Evolutionary conservation across 2,329 filamentous ascomycete species (phyloP).

Genomic region (Talaromyces sp.): DNA sequence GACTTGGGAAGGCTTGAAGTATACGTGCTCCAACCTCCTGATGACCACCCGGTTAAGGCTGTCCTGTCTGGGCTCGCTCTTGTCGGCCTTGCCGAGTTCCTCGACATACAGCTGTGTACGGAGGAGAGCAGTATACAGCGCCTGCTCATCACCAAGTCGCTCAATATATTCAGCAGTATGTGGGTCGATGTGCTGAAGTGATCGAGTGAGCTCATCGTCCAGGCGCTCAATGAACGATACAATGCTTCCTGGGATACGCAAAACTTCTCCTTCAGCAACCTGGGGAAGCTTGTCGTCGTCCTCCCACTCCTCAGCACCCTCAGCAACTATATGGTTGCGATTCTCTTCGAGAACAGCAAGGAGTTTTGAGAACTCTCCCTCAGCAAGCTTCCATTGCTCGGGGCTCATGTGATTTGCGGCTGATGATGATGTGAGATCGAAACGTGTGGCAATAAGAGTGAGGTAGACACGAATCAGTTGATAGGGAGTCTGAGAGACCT

Average conservation of each 20-base stretch:
- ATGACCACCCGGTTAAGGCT: constrained; percentile 89
- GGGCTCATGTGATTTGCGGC: constrained; percentile 75
- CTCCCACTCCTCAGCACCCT: constrained; percentile 96
- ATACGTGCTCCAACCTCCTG: constrained; percentile 91
- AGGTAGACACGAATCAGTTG: constrained; percentile 89
- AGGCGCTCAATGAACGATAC: constrained; percentile 92
- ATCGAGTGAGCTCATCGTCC: constrained; percentile 94
- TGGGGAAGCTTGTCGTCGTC: constrained; percentile 91
- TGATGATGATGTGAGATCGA: constrained; percentile 79
- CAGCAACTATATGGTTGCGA: constrained; percentile 76
- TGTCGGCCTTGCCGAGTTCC: constrained; percentile 62
- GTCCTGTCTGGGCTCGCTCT: constrained; percentile 73
- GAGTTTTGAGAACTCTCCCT: constrained; percentile 75
- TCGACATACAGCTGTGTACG: constrained; percentile 86
- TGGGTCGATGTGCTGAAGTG: constrained; percentile 95
- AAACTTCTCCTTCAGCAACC: constrained; percentile 65
- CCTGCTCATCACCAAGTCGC: constrained; percentile 81
- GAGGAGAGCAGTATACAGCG: constrained; percentile 88
- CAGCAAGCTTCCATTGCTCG: constrained; percentile 94
- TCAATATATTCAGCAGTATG: constrained; percentile 99
- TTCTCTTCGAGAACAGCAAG: constrained; percentile 74
- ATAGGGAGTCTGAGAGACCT: constrained; percentile 86
- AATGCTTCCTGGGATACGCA: constrained; percentile 90
- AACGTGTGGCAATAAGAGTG: constrained; percentile 85
- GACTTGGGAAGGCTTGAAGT: constrained; percentile 97